These are phyloP conservation scores for Rhodosporidiobolus sp. DNA, from an alignment of 768 basidiomycete species.

Conservation along the genomic window DNA sequence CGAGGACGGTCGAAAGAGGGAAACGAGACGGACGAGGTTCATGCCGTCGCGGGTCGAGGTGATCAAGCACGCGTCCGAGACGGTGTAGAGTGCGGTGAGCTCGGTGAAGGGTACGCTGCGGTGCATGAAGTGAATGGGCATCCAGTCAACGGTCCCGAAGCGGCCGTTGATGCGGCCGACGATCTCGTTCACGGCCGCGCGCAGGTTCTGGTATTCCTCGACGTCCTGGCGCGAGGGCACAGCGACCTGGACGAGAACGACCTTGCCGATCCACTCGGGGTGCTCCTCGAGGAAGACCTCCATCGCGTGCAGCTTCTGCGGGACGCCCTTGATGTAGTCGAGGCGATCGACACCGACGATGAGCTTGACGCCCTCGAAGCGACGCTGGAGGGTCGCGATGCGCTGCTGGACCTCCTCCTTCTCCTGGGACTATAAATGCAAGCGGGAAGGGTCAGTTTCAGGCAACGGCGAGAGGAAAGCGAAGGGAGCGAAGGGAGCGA, in stretches of 20 bases:
- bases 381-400: slow-evolving; percentile 74
- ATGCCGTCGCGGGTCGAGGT: slow-evolving; percentile 95
- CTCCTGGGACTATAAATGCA: slow-evolving; percentile 64
- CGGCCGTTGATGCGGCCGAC: slow-evolving; percentile 98
- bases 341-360: slow-evolving; percentile 97
- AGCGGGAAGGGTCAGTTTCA: background rate
- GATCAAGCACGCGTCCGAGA: slow-evolving; percentile 93
- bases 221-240: slow-evolving; percentile 97
- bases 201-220: slow-evolving; percentile 97
- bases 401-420: slow-evolving; percentile 76
- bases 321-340: slow-evolving; percentile 99
- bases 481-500: slow-evolving; percentile 37
- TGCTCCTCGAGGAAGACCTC: slow-evolving; percentile 96
- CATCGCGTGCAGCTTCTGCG: slow-evolving; percentile 93
- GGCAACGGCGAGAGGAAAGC: too few relatives aligned
- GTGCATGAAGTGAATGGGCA: slow-evolving; percentile 99
- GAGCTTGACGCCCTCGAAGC: slow-evolving; percentile 91
- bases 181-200: slow-evolving; percentile 92
- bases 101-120: slow-evolving; percentile 89
- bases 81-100: slow-evolving; percentile 92
- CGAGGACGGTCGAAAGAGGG: background rate
- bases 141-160: slow-evolving; percentile 98
- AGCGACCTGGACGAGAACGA: slow-evolving; percentile 93
- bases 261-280: slow-evolving; percentile 99
- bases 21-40: slow-evolving; percentile 74